These are phyloP conservation scores for Gleditsia sinensis DNA, from an alignment of 306 rosid species.

Conservation along the genomic window DNA sequence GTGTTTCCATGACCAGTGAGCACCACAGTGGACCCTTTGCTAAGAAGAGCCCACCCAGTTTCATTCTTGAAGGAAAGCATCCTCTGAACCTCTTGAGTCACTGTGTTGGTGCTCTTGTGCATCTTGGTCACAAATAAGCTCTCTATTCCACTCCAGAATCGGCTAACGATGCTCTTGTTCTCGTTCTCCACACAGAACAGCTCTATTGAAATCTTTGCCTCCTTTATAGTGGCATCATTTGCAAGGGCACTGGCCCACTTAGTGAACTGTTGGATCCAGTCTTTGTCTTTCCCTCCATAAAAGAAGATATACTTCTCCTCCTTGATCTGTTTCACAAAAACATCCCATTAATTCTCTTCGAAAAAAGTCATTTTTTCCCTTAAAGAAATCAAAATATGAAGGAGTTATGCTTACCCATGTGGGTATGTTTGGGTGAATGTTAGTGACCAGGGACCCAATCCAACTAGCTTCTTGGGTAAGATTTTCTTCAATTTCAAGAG, in stretches of 20 bases:
- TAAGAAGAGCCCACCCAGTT: conserved; percentile 54
- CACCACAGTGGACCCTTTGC: conserved; percentile 46
- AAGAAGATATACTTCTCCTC: conserved; percentile 47
- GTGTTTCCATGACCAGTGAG: conserved; percentile 43
- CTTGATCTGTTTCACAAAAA: conserved; percentile 41
- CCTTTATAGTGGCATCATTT: conserved; percentile 46
- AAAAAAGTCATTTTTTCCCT: background rate
- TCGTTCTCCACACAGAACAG: conserved; percentile 42
- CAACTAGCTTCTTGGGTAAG: conserved; percentile 6
- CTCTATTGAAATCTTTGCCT: conserved; percentile 37
- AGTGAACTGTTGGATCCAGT: conserved; percentile 50
- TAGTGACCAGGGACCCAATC: conserved; percentile 3
- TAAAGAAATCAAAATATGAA: background rate
- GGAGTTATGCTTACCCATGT: conserved; percentile 42
- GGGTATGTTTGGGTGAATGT: conserved; percentile 1
- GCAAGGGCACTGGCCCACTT: conserved; percentile 25
- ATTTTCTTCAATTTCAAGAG: background rate
- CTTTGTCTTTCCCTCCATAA: conserved; percentile 54
- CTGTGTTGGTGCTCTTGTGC: conserved; percentile 7
- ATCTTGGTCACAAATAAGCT: conserved; percentile 44
- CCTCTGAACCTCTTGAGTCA: conserved; percentile 51
- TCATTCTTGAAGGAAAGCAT: conserved; percentile 61
- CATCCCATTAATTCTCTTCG: no score
- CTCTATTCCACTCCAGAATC: conserved; percentile 54
- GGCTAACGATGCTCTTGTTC: conserved; percentile 25